Conservation (phyloP, 2,329 filamentous ascomycete species). For the Fusarium redolens region DNA sequence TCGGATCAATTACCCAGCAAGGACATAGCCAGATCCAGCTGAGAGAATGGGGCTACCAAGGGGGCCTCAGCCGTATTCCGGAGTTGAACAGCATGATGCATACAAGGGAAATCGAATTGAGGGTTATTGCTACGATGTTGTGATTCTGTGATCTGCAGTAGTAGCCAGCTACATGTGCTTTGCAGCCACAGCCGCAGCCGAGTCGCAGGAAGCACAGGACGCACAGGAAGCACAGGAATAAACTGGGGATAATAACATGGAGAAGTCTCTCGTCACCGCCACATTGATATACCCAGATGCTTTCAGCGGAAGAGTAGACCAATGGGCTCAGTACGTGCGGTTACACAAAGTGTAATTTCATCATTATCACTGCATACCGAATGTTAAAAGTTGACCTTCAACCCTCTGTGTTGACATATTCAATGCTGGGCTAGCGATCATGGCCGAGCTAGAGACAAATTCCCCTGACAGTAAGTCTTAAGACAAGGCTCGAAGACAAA, state of each 20-base stretch:
- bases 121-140: constrained; percentile 1
- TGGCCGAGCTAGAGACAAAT: background rate
- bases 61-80: constrained; percentile 26
- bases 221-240: constrained; percentile 14
- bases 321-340: constrained; percentile 31
- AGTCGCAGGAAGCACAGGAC: constrained; percentile 10
- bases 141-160: constrained; percentile 8
- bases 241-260: constrained; percentile 8
- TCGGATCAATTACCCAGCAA: constrained; percentile 18
- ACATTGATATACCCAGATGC: background rate
- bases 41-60: constrained; percentile 18
- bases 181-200: constrained; percentile 20
- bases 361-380: constrained; percentile 5
- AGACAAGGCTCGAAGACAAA: background rate
- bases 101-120: constrained; percentile 23
- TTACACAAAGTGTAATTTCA: background rate
- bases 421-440: background rate
- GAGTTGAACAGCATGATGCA: constrained; percentile 34
- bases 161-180: constrained; percentile 2
- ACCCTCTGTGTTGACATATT: background rate
- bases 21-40: constrained; percentile 20
- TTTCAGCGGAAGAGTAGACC: constrained; percentile 27
- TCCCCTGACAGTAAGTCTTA: background rate
- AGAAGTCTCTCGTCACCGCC: constrained; percentile 18
- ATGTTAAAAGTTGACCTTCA: background rate